phyloP scores from a whole-genome alignment of 179 eudicot species.

The Amaranthus tricolor region DNA sequence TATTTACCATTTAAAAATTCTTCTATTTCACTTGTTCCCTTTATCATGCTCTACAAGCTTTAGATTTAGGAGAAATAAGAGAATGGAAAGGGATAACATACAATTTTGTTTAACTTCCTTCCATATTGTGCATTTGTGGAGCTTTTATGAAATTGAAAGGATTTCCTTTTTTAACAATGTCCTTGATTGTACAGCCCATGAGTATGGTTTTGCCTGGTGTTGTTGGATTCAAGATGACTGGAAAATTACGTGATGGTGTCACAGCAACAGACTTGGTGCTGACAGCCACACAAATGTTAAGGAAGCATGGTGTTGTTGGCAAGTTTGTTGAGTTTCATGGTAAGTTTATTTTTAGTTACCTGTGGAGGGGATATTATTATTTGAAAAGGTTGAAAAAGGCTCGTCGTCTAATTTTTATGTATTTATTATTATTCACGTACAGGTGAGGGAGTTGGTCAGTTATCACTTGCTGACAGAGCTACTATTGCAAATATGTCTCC shows the following conservation, averaged over 20 bases:
- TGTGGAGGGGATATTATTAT: background rate
- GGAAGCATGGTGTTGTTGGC: conserved; percentile 99
- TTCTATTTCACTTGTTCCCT: too few species aligned
- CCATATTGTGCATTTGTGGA: too few species aligned
- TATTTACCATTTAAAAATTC: too few species aligned
- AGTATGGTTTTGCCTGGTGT: conserved; percentile 98
- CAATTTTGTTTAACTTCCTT: too few species aligned
- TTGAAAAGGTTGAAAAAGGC: background rate
- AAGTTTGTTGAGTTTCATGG: conserved; percentile 97
- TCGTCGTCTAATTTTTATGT: background rate
- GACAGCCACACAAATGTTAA: conserved; percentile 96
- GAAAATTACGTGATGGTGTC: conserved; percentile 75
- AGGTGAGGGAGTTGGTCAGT: conserved; percentile 82
- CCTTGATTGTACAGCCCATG: conserved; percentile 65
- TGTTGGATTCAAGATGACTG: conserved; percentile 80
- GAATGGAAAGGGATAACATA: too few species aligned
- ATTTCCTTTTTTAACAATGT: background rate
- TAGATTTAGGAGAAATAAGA: background rate
- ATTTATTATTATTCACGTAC: conserved; percentile 10
- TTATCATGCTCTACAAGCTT: background rate
- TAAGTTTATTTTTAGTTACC: conserved; percentile 26
- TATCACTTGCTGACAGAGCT: conserved; percentile 95
- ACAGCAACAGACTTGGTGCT: conserved; percentile 97
- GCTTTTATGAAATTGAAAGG: background rate
- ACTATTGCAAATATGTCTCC: conserved; percentile 99